Conservation (phyloP, 441 rosid species). For the Mallotus repandus region DNA sequence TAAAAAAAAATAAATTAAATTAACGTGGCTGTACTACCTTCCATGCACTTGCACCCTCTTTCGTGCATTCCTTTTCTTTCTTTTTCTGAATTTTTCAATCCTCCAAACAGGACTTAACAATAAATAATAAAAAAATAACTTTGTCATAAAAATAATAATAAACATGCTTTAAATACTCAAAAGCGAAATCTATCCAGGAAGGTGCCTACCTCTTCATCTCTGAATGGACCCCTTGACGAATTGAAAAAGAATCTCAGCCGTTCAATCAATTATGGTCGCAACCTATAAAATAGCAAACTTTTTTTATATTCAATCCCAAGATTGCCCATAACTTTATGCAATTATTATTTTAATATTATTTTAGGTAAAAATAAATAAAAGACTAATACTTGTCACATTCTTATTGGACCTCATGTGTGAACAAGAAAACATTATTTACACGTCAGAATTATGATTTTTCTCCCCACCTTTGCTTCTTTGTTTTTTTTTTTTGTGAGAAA, state of each 20-base stretch:
- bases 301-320: neutral
- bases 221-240: neutral
- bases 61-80: too few species aligned
- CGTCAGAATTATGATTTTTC: neutral
- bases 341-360: neutral
- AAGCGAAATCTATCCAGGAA: constrained; percentile 5
- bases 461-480: too few species aligned
- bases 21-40: too few species aligned
- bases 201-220: neutral
- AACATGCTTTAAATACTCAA: neutral
- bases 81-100: too few species aligned
- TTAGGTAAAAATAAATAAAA: too few species aligned
- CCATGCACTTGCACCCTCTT: too few species aligned
- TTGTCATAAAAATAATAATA: too few species aligned
- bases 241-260: constrained; percentile 7
- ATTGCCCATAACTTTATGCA: neutral
- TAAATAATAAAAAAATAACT: too few species aligned
- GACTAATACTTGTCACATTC: neutral
- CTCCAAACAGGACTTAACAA: too few species aligned
- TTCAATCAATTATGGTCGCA: neutral
- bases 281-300: too few species aligned
- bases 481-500: too few species aligned
- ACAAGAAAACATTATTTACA: neutral
- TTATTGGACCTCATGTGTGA: neutral
- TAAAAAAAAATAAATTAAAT: too few species aligned